phyloP scores from a whole-genome alignment of 2,329 filamentous ascomycete genomes.

The Botryotinia convoluta region DNA sequence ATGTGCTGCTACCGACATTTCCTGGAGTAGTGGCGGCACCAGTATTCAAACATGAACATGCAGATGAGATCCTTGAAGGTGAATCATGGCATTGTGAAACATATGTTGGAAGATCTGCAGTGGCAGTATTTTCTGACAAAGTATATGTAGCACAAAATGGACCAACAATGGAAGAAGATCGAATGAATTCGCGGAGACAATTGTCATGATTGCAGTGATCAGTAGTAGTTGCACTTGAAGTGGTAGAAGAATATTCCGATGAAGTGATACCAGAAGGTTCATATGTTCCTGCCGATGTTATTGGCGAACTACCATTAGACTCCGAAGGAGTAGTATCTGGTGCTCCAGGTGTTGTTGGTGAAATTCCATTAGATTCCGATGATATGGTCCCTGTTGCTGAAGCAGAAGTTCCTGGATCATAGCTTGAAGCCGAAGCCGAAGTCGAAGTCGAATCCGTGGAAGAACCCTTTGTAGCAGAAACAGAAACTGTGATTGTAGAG shows the following conservation, averaged over 20 bases:
- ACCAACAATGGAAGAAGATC: conserved; percentile 23
- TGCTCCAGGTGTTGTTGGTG: neutral
- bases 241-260: neutral
- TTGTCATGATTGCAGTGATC: conserved; percentile 31
- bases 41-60: conserved; percentile 30
- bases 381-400: neutral
- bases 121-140: conserved; percentile 24
- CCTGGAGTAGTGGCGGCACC: conserved; percentile 6
- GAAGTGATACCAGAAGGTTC: conserved; percentile 14
- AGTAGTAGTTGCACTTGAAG: conserved; percentile 14
- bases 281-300: neutral
- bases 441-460: neutral
- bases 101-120: conserved; percentile 29
- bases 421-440: conserved; percentile 12
- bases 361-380: neutral
- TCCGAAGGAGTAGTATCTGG: neutral
- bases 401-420: conserved; percentile 15
- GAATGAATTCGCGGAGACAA: conserved; percentile 31
- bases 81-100: conserved; percentile 29
- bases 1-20: neutral
- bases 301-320: neutral
- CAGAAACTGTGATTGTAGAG: conserved; percentile 8
- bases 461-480: conserved; percentile 8
- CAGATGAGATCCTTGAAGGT: conserved; percentile 30
- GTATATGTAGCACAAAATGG: conserved; percentile 34